phyloP scores from a whole-genome alignment of 148 eudicot genomes.

The Gaultheria prostrata region DNA sequence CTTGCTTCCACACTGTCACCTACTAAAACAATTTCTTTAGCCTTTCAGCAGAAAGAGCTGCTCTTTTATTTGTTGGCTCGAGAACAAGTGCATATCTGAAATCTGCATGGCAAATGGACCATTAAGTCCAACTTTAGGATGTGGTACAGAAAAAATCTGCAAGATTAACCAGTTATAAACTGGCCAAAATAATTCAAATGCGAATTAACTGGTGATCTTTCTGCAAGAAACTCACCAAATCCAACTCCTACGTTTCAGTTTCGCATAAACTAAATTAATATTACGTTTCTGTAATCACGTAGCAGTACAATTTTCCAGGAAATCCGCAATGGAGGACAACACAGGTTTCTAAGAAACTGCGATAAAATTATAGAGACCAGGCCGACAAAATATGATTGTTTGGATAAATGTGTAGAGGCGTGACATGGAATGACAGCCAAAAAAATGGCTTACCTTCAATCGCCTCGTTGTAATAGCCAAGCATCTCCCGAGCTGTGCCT shows the following conservation, averaged over 20 bases:
- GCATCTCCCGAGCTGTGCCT: conserved; percentile 95
- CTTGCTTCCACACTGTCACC: conserved; percentile 4
- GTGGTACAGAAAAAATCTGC: neutral
- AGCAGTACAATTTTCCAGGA: neutral
- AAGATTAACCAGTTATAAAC: neutral
- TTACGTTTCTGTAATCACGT: neutral
- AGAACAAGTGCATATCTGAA: conserved; percentile 89
- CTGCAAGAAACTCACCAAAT: neutral
- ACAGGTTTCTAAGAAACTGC: neutral
- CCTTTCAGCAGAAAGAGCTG: conserved; percentile 60
- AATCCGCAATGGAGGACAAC: neutral
- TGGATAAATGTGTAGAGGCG: neutral
- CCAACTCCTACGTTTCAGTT: neutral
- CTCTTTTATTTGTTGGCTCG: conserved; percentile 93
- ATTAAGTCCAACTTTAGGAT: conserved; percentile 1
- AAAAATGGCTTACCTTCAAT: conserved; percentile 59
- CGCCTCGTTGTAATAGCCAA: conserved; percentile 74
- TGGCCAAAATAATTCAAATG: neutral
- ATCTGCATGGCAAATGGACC: conserved; percentile 46
- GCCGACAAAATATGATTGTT: neutral
- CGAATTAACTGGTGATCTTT: neutral
- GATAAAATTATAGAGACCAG: neutral
- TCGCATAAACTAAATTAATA: neutral
- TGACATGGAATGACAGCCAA: neutral
- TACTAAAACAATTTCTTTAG: conserved; percentile 61